Base-by-base conservation (phyloP, 2,329 filamentous ascomycete genomes). In the Dryadomyces quercus-mongolicae region DNA sequence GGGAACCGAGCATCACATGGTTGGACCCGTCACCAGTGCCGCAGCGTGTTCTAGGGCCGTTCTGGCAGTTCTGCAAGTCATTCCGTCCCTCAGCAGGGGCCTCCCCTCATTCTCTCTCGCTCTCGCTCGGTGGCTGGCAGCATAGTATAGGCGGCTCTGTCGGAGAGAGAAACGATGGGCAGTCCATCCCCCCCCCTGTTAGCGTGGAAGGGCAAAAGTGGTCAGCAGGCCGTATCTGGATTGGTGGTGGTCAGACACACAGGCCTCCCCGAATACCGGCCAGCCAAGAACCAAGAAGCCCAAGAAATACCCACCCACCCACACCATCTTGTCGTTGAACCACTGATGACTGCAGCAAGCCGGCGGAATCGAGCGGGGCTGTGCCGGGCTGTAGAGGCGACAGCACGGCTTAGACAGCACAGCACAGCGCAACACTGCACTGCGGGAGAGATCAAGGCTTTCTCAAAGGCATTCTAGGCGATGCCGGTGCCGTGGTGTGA, bases 391-490 rank as follows among this genome's bases (percentile, higher is more conserved):
- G 48, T 20, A 40, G 16, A 42, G 36, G 3, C 15, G 18, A 18
- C 6, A 20, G 18, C 4, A 12, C n/a, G 34, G 21, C n/a, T 20
- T 12, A 36, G 8, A 7, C 36, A 20, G 45, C 16, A 20, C 18
- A n/a, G 46, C 20, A 42, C 18, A 31, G 34, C 21, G 34, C 36
- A 20, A 21, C 16, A 20, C 18, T 16, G 46, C 20, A 42, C 18
- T 20, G 34, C 21, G 12, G 34, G 47, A 54, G 52, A 44, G 20
- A 18, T 22, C 51, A 36, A 20, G 53, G 51, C 53, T 45, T 55
- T 54, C 56, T 42, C 10, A 38, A 52, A 52, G 53, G 53, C 56
- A 18, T 13, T 46, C 43, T 18, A 5, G 50, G 22, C 8, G 20
- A 40, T 7, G 10, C 40, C 51, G 7, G 12, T 31, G 25, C 25